A percentile compares a stretch with the other conserved stretches of the same genome.
Conservation (phyloP, 345 rosid species). For the Salix exigua region DNA sequence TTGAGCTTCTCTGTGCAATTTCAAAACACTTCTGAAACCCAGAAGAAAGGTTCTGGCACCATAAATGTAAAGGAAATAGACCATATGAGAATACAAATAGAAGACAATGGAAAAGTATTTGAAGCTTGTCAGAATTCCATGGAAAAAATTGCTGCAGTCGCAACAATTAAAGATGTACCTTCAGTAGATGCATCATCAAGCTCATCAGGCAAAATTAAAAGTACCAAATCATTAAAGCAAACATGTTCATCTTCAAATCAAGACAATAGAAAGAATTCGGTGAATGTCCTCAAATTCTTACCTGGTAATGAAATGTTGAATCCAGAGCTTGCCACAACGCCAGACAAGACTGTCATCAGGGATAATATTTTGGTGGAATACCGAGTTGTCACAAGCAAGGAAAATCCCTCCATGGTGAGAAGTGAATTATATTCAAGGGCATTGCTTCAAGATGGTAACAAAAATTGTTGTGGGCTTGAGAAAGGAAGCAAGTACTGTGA, state of each 20-base stretch:
- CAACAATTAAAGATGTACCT: slow-evolving; percentile 16
- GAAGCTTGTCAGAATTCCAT: slow-evolving; percentile 14
- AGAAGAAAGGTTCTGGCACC: slow-evolving; percentile 16
- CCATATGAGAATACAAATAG: slow-evolving; percentile 13
- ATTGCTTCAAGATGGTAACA: slow-evolving; percentile 22
- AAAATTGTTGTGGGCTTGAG: slow-evolving; percentile 29
- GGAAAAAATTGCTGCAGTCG: slow-evolving; percentile 23
- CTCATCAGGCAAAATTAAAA: slow-evolving; percentile 21
- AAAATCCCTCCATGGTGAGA: slow-evolving; percentile 30
- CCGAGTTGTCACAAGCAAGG: slow-evolving; percentile 21
- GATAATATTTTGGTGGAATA: slow-evolving; percentile 25
- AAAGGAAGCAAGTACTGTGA: slow-evolving; percentile 15
- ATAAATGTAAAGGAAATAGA: slow-evolving; percentile 19
- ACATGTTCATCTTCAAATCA: slow-evolving; percentile 25
- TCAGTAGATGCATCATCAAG: slow-evolving; percentile 21
- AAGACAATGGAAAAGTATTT: slow-evolving; percentile 20
- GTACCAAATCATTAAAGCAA: slow-evolving; percentile 26
- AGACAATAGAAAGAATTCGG: slow-evolving; percentile 30
- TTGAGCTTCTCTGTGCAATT: slow-evolving; percentile 38
- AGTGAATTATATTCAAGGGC: slow-evolving; percentile 31
- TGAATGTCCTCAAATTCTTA: slow-evolving; percentile 11
- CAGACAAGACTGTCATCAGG: slow-evolving; percentile 20
- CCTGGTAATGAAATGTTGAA: slow-evolving; percentile 12
- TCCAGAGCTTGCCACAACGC: slow-evolving; percentile 9
- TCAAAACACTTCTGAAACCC: slow-evolving; percentile 28